Percentiles rank a stretch among this genome's conserved stretches.
Evolutionary conservation across 345 rosid species (phyloP).

Genomic region (Gynandropsis gynandra): DNA sequence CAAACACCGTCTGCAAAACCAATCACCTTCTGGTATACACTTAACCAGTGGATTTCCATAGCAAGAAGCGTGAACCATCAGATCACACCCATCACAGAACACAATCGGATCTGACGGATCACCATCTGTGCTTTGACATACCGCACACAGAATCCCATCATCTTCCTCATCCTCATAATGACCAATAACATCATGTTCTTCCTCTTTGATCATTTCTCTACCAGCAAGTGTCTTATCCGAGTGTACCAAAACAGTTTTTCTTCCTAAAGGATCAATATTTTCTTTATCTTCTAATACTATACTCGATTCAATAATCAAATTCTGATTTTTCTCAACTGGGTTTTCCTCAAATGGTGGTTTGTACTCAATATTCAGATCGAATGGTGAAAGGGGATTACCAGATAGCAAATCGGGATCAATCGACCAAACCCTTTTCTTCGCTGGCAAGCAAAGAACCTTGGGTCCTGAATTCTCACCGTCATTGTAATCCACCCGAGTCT

Average conservation of each 20-base stretch:
- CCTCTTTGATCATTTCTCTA: neutral
- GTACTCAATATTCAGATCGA: constrained; percentile 73
- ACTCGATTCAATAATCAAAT: constrained; percentile 12
- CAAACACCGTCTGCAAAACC: constrained; percentile 63
- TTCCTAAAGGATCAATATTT: constrained; percentile 22
- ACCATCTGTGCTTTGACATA: constrained; percentile 91
- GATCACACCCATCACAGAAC: constrained; percentile 89
- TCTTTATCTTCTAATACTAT: constrained; percentile 20
- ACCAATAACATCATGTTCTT: neutral
- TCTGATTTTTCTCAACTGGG: constrained; percentile 12
- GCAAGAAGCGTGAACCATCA: constrained; percentile 88
- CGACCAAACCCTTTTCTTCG: constrained; percentile 89
- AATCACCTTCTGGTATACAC: constrained; percentile 75
- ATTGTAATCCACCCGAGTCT: constrained; percentile 30
- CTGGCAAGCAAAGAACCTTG: constrained; percentile 42
- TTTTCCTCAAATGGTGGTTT: constrained; percentile 30
- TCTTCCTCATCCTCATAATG: constrained; percentile 36
- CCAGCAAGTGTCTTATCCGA: neutral
- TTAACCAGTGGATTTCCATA: constrained; percentile 67
- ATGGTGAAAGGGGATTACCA: constrained; percentile 37
- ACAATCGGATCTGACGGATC: constrained; percentile 88
- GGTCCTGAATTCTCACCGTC: constrained; percentile 4
- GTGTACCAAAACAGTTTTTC: neutral
- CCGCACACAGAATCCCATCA: constrained; percentile 75
- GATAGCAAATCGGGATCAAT: constrained; percentile 45